Conservation (phyloP, 768 basidiomycete genomes). For the Panaeolus papilionaceus region DNA sequence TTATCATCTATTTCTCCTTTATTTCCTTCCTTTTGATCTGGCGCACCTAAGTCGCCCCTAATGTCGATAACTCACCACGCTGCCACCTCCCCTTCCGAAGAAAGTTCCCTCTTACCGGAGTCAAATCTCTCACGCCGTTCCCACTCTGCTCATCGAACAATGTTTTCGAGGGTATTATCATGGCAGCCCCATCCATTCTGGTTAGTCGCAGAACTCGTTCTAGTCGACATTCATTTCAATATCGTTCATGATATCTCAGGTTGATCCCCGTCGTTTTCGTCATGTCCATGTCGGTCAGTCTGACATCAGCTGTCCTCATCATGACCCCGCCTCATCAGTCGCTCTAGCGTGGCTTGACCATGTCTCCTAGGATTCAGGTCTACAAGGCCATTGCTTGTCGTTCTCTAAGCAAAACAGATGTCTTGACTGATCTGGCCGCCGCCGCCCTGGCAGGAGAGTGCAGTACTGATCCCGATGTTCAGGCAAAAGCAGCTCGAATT, state of each 20-base stretch:
- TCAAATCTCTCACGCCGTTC: constrained; percentile 10
- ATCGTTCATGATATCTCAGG: constrained; percentile 44
- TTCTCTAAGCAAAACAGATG: constrained; percentile 42
- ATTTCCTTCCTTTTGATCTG: constrained; percentile 1
- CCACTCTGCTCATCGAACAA: neutral
- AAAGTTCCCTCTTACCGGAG: constrained; percentile 2
- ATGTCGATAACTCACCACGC: constrained; percentile 1
- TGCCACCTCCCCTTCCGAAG: neutral
- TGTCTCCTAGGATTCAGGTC: constrained; percentile 80
- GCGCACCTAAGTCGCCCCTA: constrained; percentile 6
- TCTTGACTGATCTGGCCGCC: constrained; percentile 25
- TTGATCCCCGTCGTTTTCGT: constrained; percentile 73
- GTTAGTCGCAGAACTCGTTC: constrained; percentile 33
- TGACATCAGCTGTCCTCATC: constrained; percentile 15
- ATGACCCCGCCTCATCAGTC: constrained; percentile 16
- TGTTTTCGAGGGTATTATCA: constrained; percentile 8
- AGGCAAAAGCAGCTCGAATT: constrained; percentile 73
- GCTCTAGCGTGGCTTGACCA: constrained; percentile 75
- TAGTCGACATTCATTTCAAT: constrained; percentile 17
- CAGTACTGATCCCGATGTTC: constrained; percentile 57
- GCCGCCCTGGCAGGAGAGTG: constrained; percentile 25
- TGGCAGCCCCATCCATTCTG: constrained; percentile 50
- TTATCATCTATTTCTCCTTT: neutral
- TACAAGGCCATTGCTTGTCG: constrained; percentile 81
- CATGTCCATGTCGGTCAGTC: constrained; percentile 69